Evolutionary conservation across 495 filamentous ascomycete species (phyloP).

Genomic region (Aspergillus sparsus): DNA sequence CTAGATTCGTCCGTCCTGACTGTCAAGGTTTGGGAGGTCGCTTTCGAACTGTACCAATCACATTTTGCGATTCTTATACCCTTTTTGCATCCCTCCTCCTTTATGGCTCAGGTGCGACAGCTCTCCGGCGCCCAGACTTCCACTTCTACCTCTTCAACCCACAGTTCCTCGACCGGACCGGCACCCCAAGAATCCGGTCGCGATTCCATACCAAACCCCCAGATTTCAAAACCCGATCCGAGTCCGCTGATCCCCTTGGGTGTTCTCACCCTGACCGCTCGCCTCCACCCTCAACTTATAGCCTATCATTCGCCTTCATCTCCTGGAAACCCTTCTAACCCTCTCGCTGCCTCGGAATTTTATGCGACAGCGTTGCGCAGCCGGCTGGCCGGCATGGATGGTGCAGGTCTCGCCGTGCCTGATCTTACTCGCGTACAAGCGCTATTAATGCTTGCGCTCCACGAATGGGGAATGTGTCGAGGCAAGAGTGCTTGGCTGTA

Average conservation of each 20-base stretch:
- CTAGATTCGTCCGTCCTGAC: constrained; percentile 58
- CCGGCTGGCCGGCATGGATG: constrained; percentile 58
- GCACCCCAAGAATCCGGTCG: constrained; percentile 15
- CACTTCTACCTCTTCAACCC: constrained; percentile 27
- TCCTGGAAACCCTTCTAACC: constrained; percentile 52
- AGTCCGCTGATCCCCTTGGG: constrained; percentile 72
- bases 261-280: constrained; percentile 75
- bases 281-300: constrained; percentile 71
- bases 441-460: constrained; percentile 77
- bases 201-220: constrained; percentile 31
- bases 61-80: constrained; percentile 82
- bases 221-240: constrained; percentile 45
- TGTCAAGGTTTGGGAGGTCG: constrained; percentile 65
- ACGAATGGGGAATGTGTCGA: constrained; percentile 81
- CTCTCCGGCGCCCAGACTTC: constrained; percentile 28
- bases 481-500: constrained; percentile 78
- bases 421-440: constrained; percentile 73
- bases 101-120: constrained; percentile 60
- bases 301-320: constrained; percentile 60
- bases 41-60: constrained; percentile 79
- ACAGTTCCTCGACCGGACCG: constrained; percentile 13
- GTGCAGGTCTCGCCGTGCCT: constrained; percentile 55
- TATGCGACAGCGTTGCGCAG: constrained; percentile 72
- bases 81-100: constrained; percentile 77
- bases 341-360: constrained; percentile 71